Evolutionary conservation across 2,329 filamentous ascomycete species (phyloP).

Genomic region (Neoscytalidium dimidiatum): DNA sequence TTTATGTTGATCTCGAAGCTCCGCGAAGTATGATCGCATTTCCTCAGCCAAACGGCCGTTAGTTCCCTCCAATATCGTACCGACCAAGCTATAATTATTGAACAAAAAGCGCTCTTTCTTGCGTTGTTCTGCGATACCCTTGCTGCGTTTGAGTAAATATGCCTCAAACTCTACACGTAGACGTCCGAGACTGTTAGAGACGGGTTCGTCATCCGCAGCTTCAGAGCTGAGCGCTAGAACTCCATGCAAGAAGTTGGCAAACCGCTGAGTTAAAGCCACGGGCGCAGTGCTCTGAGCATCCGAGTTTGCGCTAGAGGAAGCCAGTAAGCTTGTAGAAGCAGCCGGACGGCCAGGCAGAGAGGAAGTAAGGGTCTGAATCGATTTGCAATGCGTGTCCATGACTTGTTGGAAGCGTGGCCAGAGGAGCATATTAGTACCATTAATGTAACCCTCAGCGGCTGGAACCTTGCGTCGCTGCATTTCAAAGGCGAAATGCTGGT

Average conservation of each 20-base stretch:
- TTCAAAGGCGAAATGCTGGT: conserved; percentile 92
- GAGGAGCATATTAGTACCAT: conserved; percentile 90
- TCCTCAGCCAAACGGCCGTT: conserved; percentile 73
- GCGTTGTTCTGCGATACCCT: conserved; percentile 72
- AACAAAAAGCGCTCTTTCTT: conserved; percentile 87
- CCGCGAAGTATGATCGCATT: conserved; percentile 73
- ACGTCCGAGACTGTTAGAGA: conserved; percentile 76
- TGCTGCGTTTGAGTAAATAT: conserved; percentile 77
- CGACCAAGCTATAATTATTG: conserved; percentile 94
- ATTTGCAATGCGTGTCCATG: conserved; percentile 92
- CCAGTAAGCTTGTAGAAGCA: conserved; percentile 36
- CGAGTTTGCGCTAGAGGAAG: conserved; percentile 48
- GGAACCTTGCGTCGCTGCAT: conserved; percentile 89
- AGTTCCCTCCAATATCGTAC: conserved; percentile 79
- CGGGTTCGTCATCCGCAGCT: conserved; percentile 90
- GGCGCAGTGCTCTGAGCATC: conserved; percentile 75
- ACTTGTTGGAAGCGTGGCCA: conserved; percentile 95
- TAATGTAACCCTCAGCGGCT: conserved; percentile 86
- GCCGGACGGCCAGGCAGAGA: conserved; percentile 41
- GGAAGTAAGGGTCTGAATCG: conserved; percentile 64
- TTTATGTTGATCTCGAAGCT: conserved; percentile 45
- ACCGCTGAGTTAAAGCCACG: conserved; percentile 90
- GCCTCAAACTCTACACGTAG: conserved; percentile 80
- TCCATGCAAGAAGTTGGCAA: conserved; percentile 87
- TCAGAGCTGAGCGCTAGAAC: conserved; percentile 83